phyloP scores from a whole-genome alignment of 106 monocot genomes.

The Dendrobium chrysotoxum region DNA sequence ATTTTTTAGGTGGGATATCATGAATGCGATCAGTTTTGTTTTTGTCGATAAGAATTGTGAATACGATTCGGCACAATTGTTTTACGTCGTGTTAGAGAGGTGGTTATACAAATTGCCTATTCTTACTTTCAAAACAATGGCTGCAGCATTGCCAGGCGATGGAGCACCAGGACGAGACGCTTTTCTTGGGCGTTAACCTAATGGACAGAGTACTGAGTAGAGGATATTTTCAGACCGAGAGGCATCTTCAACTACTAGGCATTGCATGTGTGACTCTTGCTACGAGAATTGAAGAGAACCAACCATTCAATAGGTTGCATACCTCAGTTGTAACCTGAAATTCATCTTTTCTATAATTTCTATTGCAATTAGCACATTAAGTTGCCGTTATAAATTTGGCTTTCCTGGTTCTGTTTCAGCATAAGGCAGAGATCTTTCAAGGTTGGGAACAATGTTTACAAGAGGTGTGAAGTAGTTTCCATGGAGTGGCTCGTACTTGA shows the following conservation, averaged over 20 bases:
- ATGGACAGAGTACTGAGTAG: constrained; percentile 72
- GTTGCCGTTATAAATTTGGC: not conserved
- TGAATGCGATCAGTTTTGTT: not conserved
- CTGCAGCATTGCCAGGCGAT: constrained; percentile 49
- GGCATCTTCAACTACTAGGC: constrained; percentile 69
- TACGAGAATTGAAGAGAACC: constrained; percentile 88
- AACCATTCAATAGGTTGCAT: constrained; percentile 68
- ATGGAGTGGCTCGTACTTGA: constrained; percentile 96
- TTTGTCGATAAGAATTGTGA: not conserved
- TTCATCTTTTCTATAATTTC: not conserved
- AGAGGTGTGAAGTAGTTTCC: constrained; percentile 71
- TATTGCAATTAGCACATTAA: not conserved
- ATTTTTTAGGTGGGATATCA: too few relatives aligned
- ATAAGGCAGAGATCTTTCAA: constrained; percentile 42
- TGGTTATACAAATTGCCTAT: not conserved
- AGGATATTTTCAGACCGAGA: constrained; percentile 59
- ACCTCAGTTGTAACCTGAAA: not conserved
- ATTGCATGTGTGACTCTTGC: constrained; percentile 81
- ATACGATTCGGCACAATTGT: not conserved
- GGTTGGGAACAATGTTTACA: constrained; percentile 57
- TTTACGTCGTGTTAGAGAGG: not conserved
- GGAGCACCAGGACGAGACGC: constrained; percentile 61
- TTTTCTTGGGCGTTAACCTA: constrained; percentile 78
- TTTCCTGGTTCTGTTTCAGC: constrained; percentile 21
- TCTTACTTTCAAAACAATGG: constrained; percentile 1